These are phyloP conservation scores for Zygotorulaspora sp. DNA, from an alignment of 805 yeast species.

Conservation along the genomic window DNA sequence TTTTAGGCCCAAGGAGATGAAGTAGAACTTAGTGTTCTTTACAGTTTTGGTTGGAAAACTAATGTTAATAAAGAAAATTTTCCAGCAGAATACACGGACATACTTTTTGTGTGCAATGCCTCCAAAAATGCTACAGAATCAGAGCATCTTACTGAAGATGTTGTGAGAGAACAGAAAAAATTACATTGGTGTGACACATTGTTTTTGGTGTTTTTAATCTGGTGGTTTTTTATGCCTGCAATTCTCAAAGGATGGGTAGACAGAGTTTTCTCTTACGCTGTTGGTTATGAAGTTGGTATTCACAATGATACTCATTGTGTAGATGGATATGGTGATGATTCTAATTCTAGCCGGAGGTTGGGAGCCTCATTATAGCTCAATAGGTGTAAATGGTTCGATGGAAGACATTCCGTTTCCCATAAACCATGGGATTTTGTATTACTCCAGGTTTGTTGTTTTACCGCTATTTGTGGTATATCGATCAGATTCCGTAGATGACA, in stretches of 20 bases:
- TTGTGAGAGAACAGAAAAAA: conserved; percentile 28
- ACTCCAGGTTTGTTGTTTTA: conserved; percentile 24
- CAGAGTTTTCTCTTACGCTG: conserved; percentile 24
- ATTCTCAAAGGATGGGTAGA: conserved; percentile 33
- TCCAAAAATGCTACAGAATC: conserved; percentile 17
- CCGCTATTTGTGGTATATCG: conserved; percentile 20
- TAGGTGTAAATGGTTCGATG: conserved; percentile 24
- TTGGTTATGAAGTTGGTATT: conserved; percentile 25
- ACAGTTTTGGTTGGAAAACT: conserved; percentile 24
- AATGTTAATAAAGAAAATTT: conserved; percentile 24
- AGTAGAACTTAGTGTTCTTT: conserved; percentile 29
- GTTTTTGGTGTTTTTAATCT: conserved; percentile 29
- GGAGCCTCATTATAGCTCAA: conserved; percentile 11
- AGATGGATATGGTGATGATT: conserved; percentile 23
- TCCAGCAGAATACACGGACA: conserved; percentile 10
- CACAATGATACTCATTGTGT: conserved; percentile 13
- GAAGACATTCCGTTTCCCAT: conserved; percentile 26
- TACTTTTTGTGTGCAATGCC: conserved; percentile 16
- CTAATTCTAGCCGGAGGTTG: conserved; percentile 18
- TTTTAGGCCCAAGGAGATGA: conserved; percentile 26
- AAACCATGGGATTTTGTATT: conserved; percentile 25
- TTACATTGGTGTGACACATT: conserved; percentile 31
- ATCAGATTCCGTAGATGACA: conserved; percentile 7
- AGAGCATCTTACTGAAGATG: conserved; percentile 27
- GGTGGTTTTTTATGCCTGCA: conserved; percentile 36